Conservation (phyloP, 495 filamentous ascomycete genomes). For the Tuber brumale region DNA sequence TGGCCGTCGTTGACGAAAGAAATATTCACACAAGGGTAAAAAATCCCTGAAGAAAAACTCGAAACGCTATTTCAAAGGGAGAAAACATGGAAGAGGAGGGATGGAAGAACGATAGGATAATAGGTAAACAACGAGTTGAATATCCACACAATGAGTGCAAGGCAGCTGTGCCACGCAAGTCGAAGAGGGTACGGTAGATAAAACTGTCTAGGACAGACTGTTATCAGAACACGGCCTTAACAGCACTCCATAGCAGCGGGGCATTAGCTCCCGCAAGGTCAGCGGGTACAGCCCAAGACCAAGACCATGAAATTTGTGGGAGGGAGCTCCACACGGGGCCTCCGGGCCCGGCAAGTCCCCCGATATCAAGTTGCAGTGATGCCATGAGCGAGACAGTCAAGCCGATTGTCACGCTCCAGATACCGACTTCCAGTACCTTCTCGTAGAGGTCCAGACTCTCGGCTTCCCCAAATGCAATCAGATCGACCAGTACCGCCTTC, state of each 20-base stretch:
- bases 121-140: neutral
- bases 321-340: neutral
- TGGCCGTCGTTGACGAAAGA: neutral
- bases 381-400: slow-evolving; percentile 10
- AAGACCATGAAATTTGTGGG: neutral
- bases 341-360: neutral
- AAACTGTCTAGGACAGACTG: slow-evolving; percentile 28
- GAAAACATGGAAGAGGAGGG: neutral
- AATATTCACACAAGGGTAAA: slow-evolving; percentile 1
- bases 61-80: neutral
- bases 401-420: slow-evolving; percentile 22
- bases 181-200: slow-evolving; percentile 21
- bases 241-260: slow-evolving; percentile 27
- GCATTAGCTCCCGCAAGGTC: slow-evolving; percentile 22
- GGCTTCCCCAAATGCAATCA: slow-evolving; percentile 36
- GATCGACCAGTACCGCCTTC: slow-evolving; percentile 34
- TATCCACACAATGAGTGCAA: neutral
- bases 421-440: slow-evolving; percentile 17
- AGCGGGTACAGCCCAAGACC: neutral
- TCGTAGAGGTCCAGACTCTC: slow-evolving; percentile 36
- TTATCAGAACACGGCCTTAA: slow-evolving; percentile 15
- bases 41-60: neutral
- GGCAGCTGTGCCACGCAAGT: neutral
- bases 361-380: neutral
- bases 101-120: neutral